phyloP scores from a whole-genome alignment of 345 rosid genomes.

The Citrus mangshanensis region DNA sequence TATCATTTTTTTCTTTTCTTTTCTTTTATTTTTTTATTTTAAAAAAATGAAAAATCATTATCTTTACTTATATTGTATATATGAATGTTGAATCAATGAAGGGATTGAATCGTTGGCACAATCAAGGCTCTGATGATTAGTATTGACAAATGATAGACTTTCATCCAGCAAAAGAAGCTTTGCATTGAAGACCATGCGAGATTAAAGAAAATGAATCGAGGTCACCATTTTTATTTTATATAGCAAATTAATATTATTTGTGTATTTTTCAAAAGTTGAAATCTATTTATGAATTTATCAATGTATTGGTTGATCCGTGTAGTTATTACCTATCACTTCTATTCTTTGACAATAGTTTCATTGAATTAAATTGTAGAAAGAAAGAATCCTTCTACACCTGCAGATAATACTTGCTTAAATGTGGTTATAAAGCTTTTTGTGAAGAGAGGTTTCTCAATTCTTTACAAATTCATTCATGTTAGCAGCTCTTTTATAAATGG shows the following conservation, averaged over 20 bases:
- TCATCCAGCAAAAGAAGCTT: background rate
- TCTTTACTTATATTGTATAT: too few species aligned
- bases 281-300: background rate
- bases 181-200: background rate
- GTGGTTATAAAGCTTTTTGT: background rate
- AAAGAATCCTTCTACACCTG: background rate
- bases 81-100: background rate
- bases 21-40: too few species aligned
- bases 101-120: conserved; percentile 23
- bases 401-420: background rate
- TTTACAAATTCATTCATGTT: background rate
- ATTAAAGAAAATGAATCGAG: background rate
- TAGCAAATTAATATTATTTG: background rate
- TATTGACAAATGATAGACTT: background rate
- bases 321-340: background rate
- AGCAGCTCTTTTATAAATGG: background rate
- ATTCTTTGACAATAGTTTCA: background rate
- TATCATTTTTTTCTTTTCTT: background rate
- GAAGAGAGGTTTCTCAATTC: background rate
- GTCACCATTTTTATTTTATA: background rate
- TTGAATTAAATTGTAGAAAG: background rate
- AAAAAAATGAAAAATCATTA: too few species aligned
- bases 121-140: conserved; percentile 15
- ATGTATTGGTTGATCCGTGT: background rate
- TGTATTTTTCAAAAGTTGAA: background rate